Base-by-base conservation (phyloP, 768 basidiomycete genomes). In the Sporobolomyces roseus region DNA sequence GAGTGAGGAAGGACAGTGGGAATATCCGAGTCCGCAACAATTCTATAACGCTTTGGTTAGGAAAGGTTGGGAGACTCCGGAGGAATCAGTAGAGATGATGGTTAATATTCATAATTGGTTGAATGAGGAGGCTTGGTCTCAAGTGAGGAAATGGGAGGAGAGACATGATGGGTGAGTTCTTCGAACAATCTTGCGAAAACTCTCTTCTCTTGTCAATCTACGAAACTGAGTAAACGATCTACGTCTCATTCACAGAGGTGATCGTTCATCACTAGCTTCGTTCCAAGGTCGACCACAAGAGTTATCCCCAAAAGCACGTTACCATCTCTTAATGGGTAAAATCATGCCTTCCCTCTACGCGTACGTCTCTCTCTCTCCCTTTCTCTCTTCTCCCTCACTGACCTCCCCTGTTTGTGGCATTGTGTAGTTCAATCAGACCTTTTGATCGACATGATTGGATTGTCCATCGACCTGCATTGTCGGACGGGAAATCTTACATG, bases 361-460 rank as follows among this genome's bases (percentile, higher is more conserved):
- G 93, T 93, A 75, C 63, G 88, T 59, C 16, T 27, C 17, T 25
- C 38, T 1, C 33, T n/a, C 14, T 54, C 23, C 23, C 43, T 21
- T 51, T 14, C 30, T 30, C 9, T 23, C 7, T 12, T 14, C 17
- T 19, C 27, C 19, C 17, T 19, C 13, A 25, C 41, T 3, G 27
- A 50, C 8, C n/a, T 50, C 9, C 25, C 10, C 25, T 27, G 8
- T 50, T 25, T 59, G 46, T 46, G 25, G 6, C 63, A 21, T 33
- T 33, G 14, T 14, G 12, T 46, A 98, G 93, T 80, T 82, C 86
- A 48, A 89, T 92, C 76, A 90, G 91, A 7, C 96, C 94, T 1
- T 98, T 99, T 77, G 96, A 99, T 77, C 87, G 96, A 12, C 96
- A 99, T 78, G 96, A 99, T 80, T 99, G 96, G 96, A 80, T 96